These are phyloP conservation scores for Sonneratia caseolaris DNA, from an alignment of 345 rosid species.

Conservation along the genomic window DNA sequence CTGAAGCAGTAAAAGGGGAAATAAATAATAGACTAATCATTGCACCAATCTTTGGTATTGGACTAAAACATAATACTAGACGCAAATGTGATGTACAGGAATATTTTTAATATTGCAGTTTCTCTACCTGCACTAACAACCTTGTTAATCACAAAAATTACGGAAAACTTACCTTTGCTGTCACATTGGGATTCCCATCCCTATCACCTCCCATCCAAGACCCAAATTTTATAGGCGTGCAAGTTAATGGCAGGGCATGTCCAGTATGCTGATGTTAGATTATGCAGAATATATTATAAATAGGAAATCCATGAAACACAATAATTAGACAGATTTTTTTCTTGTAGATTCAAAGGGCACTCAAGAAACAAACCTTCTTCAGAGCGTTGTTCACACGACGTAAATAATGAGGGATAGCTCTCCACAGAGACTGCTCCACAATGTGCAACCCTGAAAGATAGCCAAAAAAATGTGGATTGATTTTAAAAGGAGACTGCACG, in stretches of 20 bases:
- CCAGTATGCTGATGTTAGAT: slow-evolving; percentile 51
- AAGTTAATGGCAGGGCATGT: slow-evolving; percentile 73
- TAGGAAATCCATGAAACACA: slow-evolving; percentile 2
- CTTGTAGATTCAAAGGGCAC: slow-evolving; percentile 3
- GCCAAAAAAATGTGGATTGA: not conserved
- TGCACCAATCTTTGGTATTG: not conserved
- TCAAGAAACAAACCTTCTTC: slow-evolving; percentile 44
- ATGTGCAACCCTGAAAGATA: slow-evolving; percentile 61
- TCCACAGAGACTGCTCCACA: slow-evolving; percentile 98
- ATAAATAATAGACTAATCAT: not conserved
- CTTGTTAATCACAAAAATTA: not conserved
- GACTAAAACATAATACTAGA: not conserved
- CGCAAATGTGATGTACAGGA: not conserved
- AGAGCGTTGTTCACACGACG: slow-evolving; percentile 88
- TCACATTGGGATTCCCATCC: slow-evolving; percentile 95
- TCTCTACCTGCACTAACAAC: not conserved
- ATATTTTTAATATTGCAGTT: not conserved
- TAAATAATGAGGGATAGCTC: slow-evolving; percentile 80
- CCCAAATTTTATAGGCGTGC: slow-evolving; percentile 85
- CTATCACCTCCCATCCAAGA: slow-evolving; percentile 99
- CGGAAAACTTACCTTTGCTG: slow-evolving; percentile 55
- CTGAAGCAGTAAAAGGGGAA: slow-evolving; percentile 28
- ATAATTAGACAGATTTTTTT: slow-evolving; percentile 3
- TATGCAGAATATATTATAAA: not conserved
- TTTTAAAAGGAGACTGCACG: not conserved